Conservation (phyloP, 257 asterid genomes). For the Solanum piurae region DNA sequence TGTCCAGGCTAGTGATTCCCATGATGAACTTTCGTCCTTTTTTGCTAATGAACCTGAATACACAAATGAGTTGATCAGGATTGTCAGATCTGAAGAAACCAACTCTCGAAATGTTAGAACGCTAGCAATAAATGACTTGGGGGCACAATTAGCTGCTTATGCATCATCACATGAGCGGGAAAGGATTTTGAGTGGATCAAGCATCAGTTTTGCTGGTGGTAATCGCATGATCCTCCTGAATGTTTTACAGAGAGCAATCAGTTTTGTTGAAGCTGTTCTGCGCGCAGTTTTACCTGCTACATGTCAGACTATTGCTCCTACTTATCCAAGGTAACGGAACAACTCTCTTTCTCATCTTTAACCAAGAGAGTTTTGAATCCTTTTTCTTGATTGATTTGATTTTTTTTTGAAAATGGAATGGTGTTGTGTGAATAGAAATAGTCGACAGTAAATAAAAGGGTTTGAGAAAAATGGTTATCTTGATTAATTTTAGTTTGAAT, state of each 20-base stretch:
- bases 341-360: no score
- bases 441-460: no score
- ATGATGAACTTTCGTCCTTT: constrained; percentile 83
- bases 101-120: constrained; percentile 68
- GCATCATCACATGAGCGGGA: constrained; percentile 91
- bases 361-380: no score
- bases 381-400: no score
- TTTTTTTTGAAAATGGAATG: no score
- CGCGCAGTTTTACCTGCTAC: constrained; percentile 63
- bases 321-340: no score
- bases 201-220: constrained; percentile 87
- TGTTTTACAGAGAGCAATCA: constrained; percentile 83
- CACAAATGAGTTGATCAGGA: constrained; percentile 77
- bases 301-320: constrained; percentile 26
- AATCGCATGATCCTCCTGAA: constrained; percentile 91
- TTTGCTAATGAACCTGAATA: constrained; percentile 88
- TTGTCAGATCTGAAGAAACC: constrained; percentile 75
- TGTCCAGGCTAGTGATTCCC: constrained; percentile 87
- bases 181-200: constrained; percentile 73
- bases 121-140: constrained; percentile 82
- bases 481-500: no score
- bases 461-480: no score
- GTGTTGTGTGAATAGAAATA: no score
- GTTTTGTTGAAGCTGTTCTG: constrained; percentile 80
- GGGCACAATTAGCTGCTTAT: constrained; percentile 87